phyloP scores from a whole-genome alignment of 2,329 filamentous ascomycete species.

The Immersiporthe knoxdaviesiana region DNA sequence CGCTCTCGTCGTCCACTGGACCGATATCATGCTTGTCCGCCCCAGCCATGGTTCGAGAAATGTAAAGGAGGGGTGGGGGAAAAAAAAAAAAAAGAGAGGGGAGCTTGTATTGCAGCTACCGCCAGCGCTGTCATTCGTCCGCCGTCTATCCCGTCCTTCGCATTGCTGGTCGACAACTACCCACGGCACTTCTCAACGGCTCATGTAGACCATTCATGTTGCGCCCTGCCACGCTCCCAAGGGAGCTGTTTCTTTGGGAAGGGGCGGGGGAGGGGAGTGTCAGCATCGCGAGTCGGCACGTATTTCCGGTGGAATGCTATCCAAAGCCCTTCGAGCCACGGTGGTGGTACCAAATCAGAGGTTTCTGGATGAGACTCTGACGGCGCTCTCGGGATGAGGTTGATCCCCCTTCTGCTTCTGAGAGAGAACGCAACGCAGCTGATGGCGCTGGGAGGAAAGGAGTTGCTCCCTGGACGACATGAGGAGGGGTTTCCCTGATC shows the following conservation, averaged over 20 bases:
- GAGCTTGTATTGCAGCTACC: neutral
- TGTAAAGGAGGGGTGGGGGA: neutral
- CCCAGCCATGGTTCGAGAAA: neutral
- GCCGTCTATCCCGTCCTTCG: neutral
- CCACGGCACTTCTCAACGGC: neutral
- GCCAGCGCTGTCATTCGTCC: neutral
- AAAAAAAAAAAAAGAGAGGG: neutral
- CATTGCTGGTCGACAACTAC: neutral
- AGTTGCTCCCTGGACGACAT: too few species aligned
- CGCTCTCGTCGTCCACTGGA: neutral
- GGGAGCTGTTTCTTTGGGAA: neutral
- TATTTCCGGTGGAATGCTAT: neutral
- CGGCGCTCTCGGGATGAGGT: neutral
- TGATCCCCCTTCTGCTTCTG: neutral
- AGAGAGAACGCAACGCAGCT: too few species aligned
- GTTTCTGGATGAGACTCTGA: neutral
- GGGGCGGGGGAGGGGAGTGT: too few species aligned
- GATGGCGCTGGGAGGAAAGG: neutral
- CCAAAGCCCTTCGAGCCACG: neutral
- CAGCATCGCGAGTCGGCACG: neutral
- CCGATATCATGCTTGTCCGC: neutral
- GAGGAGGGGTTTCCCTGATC: neutral
- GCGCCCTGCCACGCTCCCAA: neutral
- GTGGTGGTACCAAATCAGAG: neutral
- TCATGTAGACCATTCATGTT: neutral